phyloP scores from a whole-genome alignment of 441 rosid species.

The Aquilaria agallochum region DNA sequence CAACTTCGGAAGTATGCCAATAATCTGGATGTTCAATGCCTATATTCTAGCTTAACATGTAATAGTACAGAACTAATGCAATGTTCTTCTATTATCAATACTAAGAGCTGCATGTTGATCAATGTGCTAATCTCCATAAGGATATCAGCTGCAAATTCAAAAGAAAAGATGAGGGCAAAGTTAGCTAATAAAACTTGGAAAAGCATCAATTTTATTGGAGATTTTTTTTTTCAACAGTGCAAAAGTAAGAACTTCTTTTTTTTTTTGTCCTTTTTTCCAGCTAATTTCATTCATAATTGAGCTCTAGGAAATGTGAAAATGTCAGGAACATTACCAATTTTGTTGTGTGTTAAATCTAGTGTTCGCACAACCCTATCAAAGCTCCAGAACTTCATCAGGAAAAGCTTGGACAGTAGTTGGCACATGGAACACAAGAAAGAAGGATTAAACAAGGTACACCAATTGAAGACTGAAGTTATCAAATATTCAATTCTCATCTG shows the following conservation, averaged over 20 bases:
- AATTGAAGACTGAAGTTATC: not conserved
- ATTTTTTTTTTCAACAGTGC: too few species aligned
- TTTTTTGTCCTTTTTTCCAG: too few species aligned
- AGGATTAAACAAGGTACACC: conserved; percentile 13
- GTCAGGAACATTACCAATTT: conserved; percentile 46
- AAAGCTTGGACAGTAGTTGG: conserved; percentile 49
- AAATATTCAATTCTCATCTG: not conserved
- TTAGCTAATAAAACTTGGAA: too few species aligned
- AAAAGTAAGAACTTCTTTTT: too few species aligned
- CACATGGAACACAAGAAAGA: conserved; percentile 4
- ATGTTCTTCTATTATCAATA: conserved; percentile 22
- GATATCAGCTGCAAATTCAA: conserved; percentile 79
- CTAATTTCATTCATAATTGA: too few species aligned
- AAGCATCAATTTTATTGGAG: too few species aligned
- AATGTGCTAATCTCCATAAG: conserved; percentile 78
- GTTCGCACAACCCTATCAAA: conserved; percentile 73
- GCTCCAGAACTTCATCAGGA: conserved; percentile 73
- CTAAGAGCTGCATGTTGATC: conserved; percentile 89
- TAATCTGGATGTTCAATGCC: too few species aligned
- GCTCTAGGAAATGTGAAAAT: conserved; percentile 1
- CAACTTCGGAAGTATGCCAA: too few species aligned
- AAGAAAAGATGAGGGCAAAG: conserved; percentile 3
- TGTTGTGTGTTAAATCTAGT: conserved; percentile 83
- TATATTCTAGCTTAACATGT: too few species aligned
- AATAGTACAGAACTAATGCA: not conserved